Conservation (phyloP, 2,329 filamentous ascomycete genomes). For the Aspergillus floridensis region DNA sequence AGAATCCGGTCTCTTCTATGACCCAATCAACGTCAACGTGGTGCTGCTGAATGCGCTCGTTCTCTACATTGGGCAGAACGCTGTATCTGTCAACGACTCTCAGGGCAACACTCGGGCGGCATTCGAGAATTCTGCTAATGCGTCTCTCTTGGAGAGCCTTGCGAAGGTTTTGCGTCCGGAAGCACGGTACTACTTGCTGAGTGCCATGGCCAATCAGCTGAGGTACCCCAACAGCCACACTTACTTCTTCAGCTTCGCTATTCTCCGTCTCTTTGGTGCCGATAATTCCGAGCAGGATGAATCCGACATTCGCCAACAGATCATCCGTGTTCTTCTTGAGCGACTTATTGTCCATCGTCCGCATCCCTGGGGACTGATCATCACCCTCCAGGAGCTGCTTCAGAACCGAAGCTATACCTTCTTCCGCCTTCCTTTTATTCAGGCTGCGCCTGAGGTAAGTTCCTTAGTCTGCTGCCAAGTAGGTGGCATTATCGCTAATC, state of each 20-base stretch:
- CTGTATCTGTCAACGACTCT: slow-evolving; percentile 58
- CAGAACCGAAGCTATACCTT: slow-evolving; percentile 90
- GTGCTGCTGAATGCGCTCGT: slow-evolving; percentile 76
- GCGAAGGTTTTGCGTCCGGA: slow-evolving; percentile 72
- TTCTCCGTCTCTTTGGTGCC: slow-evolving; percentile 80
- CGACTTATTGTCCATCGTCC: slow-evolving; percentile 84
- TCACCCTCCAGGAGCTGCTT: slow-evolving; percentile 81
- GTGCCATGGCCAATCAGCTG: slow-evolving; percentile 85
- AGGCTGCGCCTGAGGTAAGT: slow-evolving; percentile 78
- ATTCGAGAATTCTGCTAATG: slow-evolving; percentile 67
- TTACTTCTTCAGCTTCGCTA: slow-evolving; percentile 83
- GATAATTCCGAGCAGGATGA: slow-evolving; percentile 70
- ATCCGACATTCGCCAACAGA: slow-evolving; percentile 80
- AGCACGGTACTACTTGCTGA: slow-evolving; percentile 78
- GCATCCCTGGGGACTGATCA: slow-evolving; percentile 92
- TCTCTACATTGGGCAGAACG: slow-evolving; percentile 74
- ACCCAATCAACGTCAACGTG: slow-evolving; percentile 66
- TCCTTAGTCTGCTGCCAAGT: background rate
- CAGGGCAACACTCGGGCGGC: slow-evolving; percentile 57
- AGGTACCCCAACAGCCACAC: slow-evolving; percentile 87
- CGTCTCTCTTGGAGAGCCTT: slow-evolving; percentile 71
- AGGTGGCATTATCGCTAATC: slow-evolving; percentile 4
- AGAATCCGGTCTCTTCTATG: slow-evolving; percentile 64
- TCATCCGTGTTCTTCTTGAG: slow-evolving; percentile 84
- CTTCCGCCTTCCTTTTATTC: slow-evolving; percentile 90